Evolutionary conservation across 352 stramenopile genomes (phyloP).

Genomic region (Globisporangium iwayamae): DNA sequence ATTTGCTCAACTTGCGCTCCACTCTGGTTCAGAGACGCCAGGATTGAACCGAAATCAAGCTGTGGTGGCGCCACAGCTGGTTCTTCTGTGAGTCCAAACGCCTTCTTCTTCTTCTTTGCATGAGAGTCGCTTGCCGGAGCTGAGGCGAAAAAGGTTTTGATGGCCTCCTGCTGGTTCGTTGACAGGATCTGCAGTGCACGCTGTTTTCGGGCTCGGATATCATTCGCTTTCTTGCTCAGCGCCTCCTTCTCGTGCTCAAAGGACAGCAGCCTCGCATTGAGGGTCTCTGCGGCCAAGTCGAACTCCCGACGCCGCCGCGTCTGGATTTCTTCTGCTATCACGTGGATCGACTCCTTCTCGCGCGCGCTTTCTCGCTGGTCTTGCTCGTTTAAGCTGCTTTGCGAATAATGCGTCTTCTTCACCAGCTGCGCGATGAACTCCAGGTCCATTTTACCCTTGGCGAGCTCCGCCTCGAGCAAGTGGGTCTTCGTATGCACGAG

Average conservation of each 20-base stretch:
- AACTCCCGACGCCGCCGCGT: slow-evolving; percentile 32
- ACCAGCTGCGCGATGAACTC: slow-evolving; percentile 46
- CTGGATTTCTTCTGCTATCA: slow-evolving; percentile 33
- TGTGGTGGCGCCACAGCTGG: slow-evolving; percentile 10
- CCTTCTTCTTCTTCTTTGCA: neutral
- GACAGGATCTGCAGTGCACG: slow-evolving; percentile 51
- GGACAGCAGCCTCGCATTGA: slow-evolving; percentile 31
- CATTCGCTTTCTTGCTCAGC: slow-evolving; percentile 27
- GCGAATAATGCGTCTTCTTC: slow-evolving; percentile 8
- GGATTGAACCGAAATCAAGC: slow-evolving; percentile 37
- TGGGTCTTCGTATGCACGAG: slow-evolving; percentile 41
- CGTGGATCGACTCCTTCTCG: slow-evolving; percentile 15
- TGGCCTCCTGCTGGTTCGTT: slow-evolving; percentile 50
- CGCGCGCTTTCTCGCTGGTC: neutral
- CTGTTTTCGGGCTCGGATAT: slow-evolving; percentile 37
- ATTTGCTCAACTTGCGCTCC: slow-evolving; percentile 25
- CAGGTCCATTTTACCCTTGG: slow-evolving; percentile 40
- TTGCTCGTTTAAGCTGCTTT: neutral
- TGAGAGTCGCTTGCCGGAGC: neutral
- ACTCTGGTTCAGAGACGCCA: slow-evolving; percentile 35
- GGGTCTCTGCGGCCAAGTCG: slow-evolving; percentile 22
- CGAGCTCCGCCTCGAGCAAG: slow-evolving; percentile 45
- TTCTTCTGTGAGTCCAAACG: neutral
- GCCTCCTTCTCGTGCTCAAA: slow-evolving; percentile 40
- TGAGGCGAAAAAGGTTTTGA: slow-evolving; percentile 41